Evolutionary conservation across 2,329 filamentous ascomycete genomes (phyloP), one percentile per base, ranked within the genome.

Genomic region (Knufia petricola): DNA sequence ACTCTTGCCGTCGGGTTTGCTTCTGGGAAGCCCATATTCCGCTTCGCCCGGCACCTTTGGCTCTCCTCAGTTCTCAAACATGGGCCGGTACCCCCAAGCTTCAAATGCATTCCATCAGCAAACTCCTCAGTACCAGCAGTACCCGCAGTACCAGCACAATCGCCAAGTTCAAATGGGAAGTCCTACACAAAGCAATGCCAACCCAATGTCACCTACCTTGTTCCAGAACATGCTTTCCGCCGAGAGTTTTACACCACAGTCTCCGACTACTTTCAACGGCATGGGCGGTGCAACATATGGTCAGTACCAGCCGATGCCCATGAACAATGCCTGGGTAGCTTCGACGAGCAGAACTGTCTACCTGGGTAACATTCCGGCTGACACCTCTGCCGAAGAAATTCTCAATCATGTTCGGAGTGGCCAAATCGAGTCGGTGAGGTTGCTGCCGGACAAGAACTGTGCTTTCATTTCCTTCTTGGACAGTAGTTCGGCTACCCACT

Each of bases 391-490:
- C 7, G 92, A 98, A 70, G 92, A 98, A 70, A 95, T 98, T 55
- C 74, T 98, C 49, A 85, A 89, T 55, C 92, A 98, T 63, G 92
- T 98, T 52, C 81, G 92, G 55, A 96, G 92, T 67, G 92, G 92
- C 20, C 92, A 96, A 66, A 96, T 98, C 61, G 92, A 98, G 73
- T 96, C 92, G n/a, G 92, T 98, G 46, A 85, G 92, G 59, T 78
- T 98, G 56, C 76, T 98, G 48, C 87, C 90, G 20, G 92, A 98
- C 71, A 98, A 96, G 86, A 98, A 96, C 76, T 98, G 92, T 64
- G 92, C 92, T 50, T 98, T 98, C 75, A 96, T 98, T 65, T 98
- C 92, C 6, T 98, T 98, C 74, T 76, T 98, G 57, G 92, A 98
- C 63, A 88, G 89, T 61, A 95, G 89, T 71, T 95, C 92, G 24